Conservation (phyloP, 108 stramenopile species). For the Poteriospumella lacustris region DNA sequence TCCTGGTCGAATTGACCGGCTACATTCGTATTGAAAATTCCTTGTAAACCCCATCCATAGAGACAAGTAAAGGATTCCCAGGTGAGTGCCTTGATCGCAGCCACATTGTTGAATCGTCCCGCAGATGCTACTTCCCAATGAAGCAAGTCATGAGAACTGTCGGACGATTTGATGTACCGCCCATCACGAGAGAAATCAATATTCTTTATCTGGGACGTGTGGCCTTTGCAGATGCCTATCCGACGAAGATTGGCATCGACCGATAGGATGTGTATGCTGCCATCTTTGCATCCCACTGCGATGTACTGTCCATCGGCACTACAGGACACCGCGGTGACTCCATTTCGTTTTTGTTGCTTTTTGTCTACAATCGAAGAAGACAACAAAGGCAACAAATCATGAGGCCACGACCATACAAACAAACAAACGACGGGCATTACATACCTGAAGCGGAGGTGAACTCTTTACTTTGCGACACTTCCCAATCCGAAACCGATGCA, state of each 20-base stretch:
- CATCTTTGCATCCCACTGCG: background rate
- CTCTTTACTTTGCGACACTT: background rate
- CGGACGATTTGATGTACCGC: background rate
- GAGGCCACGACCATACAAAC: too few relatives aligned
- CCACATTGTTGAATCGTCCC: background rate
- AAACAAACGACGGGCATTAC: background rate
- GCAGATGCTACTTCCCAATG: background rate
- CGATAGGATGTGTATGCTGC: background rate
- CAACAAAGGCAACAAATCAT: too few relatives aligned
- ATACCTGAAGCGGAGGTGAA: background rate
- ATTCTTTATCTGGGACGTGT: background rate
- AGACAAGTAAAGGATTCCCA: background rate
- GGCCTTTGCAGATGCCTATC: background rate
- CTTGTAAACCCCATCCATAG: background rate
- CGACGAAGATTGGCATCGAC: background rate
- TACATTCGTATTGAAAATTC: constrained; percentile 1
- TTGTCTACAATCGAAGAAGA: too few relatives aligned
- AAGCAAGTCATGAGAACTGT: background rate
- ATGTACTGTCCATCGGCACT: background rate
- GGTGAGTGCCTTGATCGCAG: background rate
- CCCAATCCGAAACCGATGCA: too few relatives aligned
- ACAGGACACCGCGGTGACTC: background rate
- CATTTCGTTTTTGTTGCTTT: background rate
- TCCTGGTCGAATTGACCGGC: too few relatives aligned
- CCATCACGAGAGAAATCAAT: background rate